These are phyloP conservation scores for Apiospora saccharicola DNA, from an alignment of 2,329 filamentous ascomycete genomes.

Conservation along the genomic window DNA sequence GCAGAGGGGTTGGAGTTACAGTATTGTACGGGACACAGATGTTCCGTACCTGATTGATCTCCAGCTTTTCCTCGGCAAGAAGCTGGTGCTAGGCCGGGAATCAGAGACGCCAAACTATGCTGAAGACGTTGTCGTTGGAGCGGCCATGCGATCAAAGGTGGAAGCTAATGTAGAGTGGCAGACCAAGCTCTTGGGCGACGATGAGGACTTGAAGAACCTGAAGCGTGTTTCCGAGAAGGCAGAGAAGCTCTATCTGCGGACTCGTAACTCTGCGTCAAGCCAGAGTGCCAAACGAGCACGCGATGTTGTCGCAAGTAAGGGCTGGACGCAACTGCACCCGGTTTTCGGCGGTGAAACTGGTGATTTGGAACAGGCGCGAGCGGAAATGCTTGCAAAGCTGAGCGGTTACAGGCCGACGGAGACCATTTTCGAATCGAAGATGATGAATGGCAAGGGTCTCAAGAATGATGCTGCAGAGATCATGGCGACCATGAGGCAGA, in stretches of 20 bases:
- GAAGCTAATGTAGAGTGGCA: constrained; percentile 84
- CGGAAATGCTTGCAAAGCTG: constrained; percentile 87
- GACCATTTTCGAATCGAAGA: constrained; percentile 82
- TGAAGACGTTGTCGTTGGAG: constrained; percentile 83
- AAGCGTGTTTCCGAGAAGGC: constrained; percentile 82
- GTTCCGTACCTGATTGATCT: constrained; percentile 92
- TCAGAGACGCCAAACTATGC: constrained; percentile 72
- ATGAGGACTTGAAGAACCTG: constrained; percentile 75
- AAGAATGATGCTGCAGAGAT: constrained; percentile 62
- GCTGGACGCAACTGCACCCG: constrained; percentile 78
- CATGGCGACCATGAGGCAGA: constrained; percentile 63
- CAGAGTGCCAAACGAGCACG: constrained; percentile 91
- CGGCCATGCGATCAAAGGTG: constrained; percentile 74
- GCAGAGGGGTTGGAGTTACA: constrained; percentile 93
- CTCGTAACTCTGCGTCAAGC: constrained; percentile 85
- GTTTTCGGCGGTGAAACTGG: constrained; percentile 78
- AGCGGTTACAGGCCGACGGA: constrained; percentile 89
- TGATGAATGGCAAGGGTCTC: constrained; percentile 31
- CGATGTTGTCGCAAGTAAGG: constrained; percentile 73
- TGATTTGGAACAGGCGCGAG: constrained; percentile 73
- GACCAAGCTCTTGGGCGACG: constrained; percentile 77
- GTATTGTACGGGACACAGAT: constrained; percentile 85
- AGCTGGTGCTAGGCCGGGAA: constrained; percentile 77
- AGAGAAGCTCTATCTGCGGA: constrained; percentile 90
- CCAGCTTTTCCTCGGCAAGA: constrained; percentile 91